Base-by-base conservation (phyloP, 148 eudicot species). In the Rheum nobile region DNA sequence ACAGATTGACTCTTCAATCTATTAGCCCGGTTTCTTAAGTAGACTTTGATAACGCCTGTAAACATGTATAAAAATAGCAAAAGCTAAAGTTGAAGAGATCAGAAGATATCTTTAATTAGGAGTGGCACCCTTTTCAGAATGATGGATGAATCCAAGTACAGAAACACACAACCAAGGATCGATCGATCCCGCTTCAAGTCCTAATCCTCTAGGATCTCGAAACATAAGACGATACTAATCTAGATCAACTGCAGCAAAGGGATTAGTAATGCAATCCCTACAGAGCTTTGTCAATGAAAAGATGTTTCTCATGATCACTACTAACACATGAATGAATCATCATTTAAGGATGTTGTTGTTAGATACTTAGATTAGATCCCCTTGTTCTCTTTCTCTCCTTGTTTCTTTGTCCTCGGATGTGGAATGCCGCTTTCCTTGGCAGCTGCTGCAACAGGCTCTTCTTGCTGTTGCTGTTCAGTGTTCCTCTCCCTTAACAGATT, bases 401-500 rank as follows among this genome's bases (percentile, higher is more conserved):
- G 31, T 12, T 41, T 71, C 50, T 39, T 39, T 71, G 16, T 39
- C 50, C 48, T 39, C 11, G 73, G 73, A 71, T 14, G 31, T 12
- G 73, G 73, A 39, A 71, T 71, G 3, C 73, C 73, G 14, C 73
- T 71, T 11, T 21, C 50, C 73, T 71, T 71, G 16, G 31, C 31
- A 41, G 73, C 32, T 4, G 41, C 41, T 34, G 72, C 29, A 22
- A 8, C 28, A 0, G 28, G 4, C 12, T 19, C 26, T 2, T 71
- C 50, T 22, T 37, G 17, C 4, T 71, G 73, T 1, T 37, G 72
- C 2, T 39, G 16, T 11, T 39, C 50, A 21, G 17, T 5, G 31
- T 71, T 71, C 50, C 73, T 71, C 22, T 71, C 73, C 50, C 73
- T 71, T 32, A 71, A 71, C 46, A 43, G 31, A 26, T 24, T 71